Percentiles rank a stretch among this genome's conserved stretches.
phyloP scores from a whole-genome alignment of 352 stramenopile genomes.

The Pythium phragmiticola region DNA sequence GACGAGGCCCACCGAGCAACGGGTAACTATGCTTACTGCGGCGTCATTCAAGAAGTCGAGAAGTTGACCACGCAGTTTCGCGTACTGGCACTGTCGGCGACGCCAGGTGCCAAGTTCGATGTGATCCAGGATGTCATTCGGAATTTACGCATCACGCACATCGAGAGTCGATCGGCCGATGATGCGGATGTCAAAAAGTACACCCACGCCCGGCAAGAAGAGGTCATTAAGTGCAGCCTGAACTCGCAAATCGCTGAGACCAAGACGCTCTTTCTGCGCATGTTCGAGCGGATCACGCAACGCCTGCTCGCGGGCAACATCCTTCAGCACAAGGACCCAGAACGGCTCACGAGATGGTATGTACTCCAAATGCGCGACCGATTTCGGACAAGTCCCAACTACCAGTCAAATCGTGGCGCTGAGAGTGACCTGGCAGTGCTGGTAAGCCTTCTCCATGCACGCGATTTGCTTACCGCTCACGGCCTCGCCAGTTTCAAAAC shows the following conservation, averaged over 20 bases:
- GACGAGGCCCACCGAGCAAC: conserved; percentile 98
- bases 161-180: conserved; percentile 94
- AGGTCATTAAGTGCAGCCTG: conserved; percentile 77
- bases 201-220: conserved; percentile 79
- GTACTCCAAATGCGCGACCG: conserved; percentile 73
- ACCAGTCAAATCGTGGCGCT: conserved; percentile 61
- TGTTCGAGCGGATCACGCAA: conserved; percentile 64
- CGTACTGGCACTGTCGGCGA: conserved; percentile 95
- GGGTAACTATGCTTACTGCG: conserved; percentile 96
- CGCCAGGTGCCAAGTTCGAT: conserved; percentile 95
- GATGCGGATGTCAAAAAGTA: conserved; percentile 93
- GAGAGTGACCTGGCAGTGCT: conserved; percentile 79
- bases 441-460: conserved; percentile 70
- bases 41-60: conserved; percentile 83
- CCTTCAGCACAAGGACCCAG: conserved; percentile 65
- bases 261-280: conserved; percentile 60
- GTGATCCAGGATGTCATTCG: conserved; percentile 95
- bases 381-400: conserved; percentile 67
- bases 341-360: conserved; percentile 78
- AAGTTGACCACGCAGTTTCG: conserved; percentile 81
- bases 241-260: conserved; percentile 58
- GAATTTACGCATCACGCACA: conserved; percentile 93
- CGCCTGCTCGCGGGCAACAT: conserved; percentile 55
- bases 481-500: conserved; percentile 73
- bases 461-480: conserved; percentile 75